Evolutionary conservation across 2,329 filamentous ascomycete species (phyloP), one percentile per base, ranked within the genome.

Genomic region (Tolypocladium tundrense): DNA sequence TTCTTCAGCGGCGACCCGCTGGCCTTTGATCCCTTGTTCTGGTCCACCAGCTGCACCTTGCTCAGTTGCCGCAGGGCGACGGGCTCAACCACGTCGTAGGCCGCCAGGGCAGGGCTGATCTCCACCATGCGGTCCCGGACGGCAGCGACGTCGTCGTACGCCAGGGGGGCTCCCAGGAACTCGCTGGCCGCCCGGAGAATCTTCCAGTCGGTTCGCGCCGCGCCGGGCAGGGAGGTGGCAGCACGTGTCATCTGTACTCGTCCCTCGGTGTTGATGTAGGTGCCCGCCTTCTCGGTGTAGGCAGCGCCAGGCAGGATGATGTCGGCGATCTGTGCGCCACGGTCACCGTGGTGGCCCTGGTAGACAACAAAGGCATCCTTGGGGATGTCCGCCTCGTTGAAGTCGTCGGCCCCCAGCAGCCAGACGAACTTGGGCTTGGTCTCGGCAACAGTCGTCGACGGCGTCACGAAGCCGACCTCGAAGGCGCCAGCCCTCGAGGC

Each of bases 211-310:
- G 94, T 93, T 69, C 94, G 86, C 58, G 93, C 86, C 56, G 91
- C 94, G 60, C 94, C 94, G 31, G 91, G 90, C 63, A 96, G 81
- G 52, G 88, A 89, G 42, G 91, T 95, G 37, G 94, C 94, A 53
- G 90, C 88, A 64, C 94, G 89, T 57, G 90, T 94, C 79, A 96
- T 88, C 77, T 99, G 94, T 27, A 94, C 91, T 67, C 94, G 90
- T 58, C 94, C 94, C 75, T 99, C 94, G 0, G 94, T 97, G 84
- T 97, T 99, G 76, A 99, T 85, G 70, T 96, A 99, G 51, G 94
- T 99, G 60, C 86, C 92, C 31, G 88, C 85, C 81, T 97, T 99
- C 79, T 99, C 94, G 31, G 93, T 97, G 78, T 97, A 99, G 14
- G 94, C 91, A 55, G 91, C 91, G 64, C 91, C 93, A 35, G 94